A percentile compares a stretch with the other conserved stretches of the same genome.
phyloP scores from a whole-genome alignment of 1,284 basidiomycete species.

The Somion occarium region DNA sequence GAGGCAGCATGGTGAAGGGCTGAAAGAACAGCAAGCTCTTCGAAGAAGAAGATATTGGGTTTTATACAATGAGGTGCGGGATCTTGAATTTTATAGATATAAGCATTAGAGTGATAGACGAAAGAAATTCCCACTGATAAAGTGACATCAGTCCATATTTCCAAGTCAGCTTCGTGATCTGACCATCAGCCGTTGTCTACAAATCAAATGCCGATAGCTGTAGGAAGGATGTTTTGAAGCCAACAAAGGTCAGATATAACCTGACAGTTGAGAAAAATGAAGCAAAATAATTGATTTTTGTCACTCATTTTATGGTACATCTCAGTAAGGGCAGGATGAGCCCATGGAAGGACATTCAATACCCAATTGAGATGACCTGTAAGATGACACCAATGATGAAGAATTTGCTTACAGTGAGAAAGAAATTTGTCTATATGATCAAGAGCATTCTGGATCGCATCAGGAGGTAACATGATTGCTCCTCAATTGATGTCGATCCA shows the following conservation, averaged over 20 bases:
- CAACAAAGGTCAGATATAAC: constrained; percentile 28
- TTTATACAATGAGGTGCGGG: not conserved
- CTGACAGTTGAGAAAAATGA: constrained; percentile 26
- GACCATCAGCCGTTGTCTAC: constrained; percentile 11
- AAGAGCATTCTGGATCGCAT: not conserved
- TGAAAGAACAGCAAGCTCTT: not conserved
- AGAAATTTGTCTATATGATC: constrained; percentile 6
- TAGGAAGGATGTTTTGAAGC: constrained; percentile 24
- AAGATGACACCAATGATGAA: constrained; percentile 27
- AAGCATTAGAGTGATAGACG: not conserved
- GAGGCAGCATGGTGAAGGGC: not conserved
- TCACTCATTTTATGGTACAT: constrained; percentile 34
- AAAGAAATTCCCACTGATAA: not conserved
- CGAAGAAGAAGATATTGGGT: not conserved
- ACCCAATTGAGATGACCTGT: constrained; percentile 37
- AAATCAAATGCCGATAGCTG: constrained; percentile 23
- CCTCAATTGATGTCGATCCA: constrained; percentile 27
- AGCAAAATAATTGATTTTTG: constrained; percentile 12
- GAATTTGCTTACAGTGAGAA: constrained; percentile 8
- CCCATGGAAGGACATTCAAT: constrained; percentile 33
- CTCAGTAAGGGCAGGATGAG: constrained; percentile 26
- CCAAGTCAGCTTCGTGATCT: not conserved
- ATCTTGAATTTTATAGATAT: not conserved
- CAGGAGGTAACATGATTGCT: constrained; percentile 24
- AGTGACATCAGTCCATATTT: not conserved